These are phyloP conservation scores for Coprinellus micaceus DNA, from an alignment of 768 basidiomycete species.

Conservation along the genomic window DNA sequence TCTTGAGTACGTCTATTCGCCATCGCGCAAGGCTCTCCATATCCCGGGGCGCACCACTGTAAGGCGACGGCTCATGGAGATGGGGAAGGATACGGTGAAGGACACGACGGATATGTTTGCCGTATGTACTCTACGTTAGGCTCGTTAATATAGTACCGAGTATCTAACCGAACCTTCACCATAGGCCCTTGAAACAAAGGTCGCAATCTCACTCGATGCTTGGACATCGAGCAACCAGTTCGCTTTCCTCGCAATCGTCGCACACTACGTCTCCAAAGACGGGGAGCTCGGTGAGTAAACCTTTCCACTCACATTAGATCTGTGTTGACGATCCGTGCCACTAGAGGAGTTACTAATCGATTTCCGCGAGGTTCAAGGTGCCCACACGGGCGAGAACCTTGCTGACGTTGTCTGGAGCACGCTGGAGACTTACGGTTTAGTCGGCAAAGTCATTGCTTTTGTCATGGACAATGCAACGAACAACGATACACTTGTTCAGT, in stretches of 20 bases:
- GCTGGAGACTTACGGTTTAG: slow-evolving; percentile 22
- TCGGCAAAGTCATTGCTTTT: slow-evolving; percentile 26
- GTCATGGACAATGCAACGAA: slow-evolving; percentile 35
- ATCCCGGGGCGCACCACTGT: slow-evolving; percentile 10
- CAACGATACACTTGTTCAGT: slow-evolving; percentile 31
- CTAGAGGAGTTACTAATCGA: slow-evolving; percentile 35
- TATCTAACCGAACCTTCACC: not conserved
- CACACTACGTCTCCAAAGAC: not conserved
- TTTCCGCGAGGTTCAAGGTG: slow-evolving; percentile 30
- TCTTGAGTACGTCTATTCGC: slow-evolving; percentile 15
- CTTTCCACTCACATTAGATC: not conserved
- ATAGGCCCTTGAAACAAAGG: not conserved
- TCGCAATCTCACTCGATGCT: not conserved
- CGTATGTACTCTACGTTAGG: not conserved
- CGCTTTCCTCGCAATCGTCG: not conserved
- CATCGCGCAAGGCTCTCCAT: slow-evolving; percentile 1
- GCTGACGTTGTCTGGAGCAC: slow-evolving; percentile 30
- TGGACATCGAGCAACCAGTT: not conserved
- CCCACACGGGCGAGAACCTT: slow-evolving; percentile 34
- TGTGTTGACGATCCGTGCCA: not conserved
- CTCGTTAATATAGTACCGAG: not conserved
- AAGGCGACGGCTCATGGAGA: slow-evolving; percentile 4
- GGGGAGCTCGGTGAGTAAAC: not conserved
- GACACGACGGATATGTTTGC: not conserved
- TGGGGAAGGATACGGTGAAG: not conserved